A percentile compares a stretch with the other conserved stretches of the same genome.
These are phyloP conservation scores for Gracilaria gracilis DNA, from an alignment of 23 red algal genomes.

Conservation along the genomic window DNA sequence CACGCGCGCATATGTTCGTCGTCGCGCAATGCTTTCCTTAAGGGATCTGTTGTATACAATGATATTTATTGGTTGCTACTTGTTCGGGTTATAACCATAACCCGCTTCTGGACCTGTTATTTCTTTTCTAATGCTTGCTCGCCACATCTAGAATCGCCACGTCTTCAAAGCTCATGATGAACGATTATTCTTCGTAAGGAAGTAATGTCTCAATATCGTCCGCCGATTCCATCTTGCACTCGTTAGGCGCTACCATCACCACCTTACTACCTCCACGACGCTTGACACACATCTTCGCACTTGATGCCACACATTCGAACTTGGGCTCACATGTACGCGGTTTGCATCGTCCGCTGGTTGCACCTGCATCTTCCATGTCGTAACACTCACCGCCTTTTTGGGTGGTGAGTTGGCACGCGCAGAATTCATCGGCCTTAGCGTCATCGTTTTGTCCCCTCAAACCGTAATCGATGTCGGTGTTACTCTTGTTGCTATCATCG, in stretches of 20 bases:
- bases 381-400: constrained; percentile 5
- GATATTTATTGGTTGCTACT: too few relatives aligned
- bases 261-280: background rate
- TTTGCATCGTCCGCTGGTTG: background rate
- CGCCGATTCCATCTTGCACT: background rate
- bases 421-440: background rate
- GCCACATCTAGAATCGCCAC: too few relatives aligned
- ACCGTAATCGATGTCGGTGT: background rate
- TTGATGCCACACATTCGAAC: background rate
- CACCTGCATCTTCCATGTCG: background rate
- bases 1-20: too few relatives aligned
- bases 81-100: too few relatives aligned
- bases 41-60: too few relatives aligned
- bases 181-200: background rate
- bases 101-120: too few relatives aligned
- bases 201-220: background rate
- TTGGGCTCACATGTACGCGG: background rate
- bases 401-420: background rate
- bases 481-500: background rate
- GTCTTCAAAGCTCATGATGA: too few relatives aligned
- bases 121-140: too few relatives aligned
- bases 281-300: background rate
- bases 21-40: too few relatives aligned
- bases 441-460: background rate
- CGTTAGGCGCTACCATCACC: background rate